Percentiles rank a stretch among this genome's conserved stretches.
phyloP scores from a whole-genome alignment of 2,329 filamentous ascomycete genomes.

The Ceratocystis lukuohia region DNA sequence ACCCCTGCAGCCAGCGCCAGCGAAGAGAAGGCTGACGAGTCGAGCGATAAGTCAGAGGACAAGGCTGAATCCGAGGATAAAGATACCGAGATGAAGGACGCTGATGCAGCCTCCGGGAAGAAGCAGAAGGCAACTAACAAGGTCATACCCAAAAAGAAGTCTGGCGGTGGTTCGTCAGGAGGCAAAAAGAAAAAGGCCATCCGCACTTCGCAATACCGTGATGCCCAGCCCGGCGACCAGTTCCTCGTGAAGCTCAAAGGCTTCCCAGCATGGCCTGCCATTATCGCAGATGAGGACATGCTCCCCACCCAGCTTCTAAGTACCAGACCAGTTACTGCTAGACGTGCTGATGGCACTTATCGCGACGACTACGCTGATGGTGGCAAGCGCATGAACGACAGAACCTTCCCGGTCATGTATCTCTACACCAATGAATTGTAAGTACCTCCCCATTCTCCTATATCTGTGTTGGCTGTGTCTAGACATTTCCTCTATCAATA shows the following conservation, averaged over 20 bases:
- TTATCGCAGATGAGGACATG: conserved; percentile 91
- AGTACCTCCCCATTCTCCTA: conserved; percentile 31
- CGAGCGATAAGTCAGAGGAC: conserved; percentile 15
- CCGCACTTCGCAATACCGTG: conserved; percentile 54
- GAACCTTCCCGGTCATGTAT: conserved; percentile 92
- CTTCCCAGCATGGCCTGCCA: conserved; percentile 84
- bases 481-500: background rate
- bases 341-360: conserved; percentile 70
- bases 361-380: conserved; percentile 77
- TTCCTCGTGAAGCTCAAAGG: conserved; percentile 91
- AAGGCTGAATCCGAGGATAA: conserved; percentile 18
- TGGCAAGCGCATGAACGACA: conserved; percentile 71
- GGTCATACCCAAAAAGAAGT: conserved; percentile 51
- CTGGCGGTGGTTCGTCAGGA: conserved; percentile 52
- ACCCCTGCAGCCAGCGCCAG: conserved; percentile 18
- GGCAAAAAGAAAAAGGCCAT: conserved; percentile 78
- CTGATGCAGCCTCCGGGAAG: conserved; percentile 28
- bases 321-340: conserved; percentile 71
- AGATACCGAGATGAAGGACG: conserved; percentile 20
- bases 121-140: conserved; percentile 31
- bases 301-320: conserved; percentile 65
- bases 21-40: conserved; percentile 10
- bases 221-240: conserved; percentile 81
- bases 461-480: background rate
- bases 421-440: conserved; percentile 93